Base-by-base conservation (phyloP, 306 rosid species). In the Potentilla sterilis region DNA sequence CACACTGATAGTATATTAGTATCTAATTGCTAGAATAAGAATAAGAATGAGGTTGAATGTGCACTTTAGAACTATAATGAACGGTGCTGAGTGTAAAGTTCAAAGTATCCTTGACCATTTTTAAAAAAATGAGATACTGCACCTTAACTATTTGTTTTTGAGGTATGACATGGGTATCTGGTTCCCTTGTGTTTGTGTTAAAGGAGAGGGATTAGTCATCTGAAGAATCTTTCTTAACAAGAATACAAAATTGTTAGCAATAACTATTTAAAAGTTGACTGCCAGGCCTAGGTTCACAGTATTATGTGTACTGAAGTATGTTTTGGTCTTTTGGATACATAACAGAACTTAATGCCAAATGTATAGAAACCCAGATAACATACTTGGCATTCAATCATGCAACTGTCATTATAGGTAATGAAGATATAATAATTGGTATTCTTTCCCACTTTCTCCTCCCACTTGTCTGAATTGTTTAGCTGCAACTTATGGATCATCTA, bases 51-150 rank as follows among this genome's bases (percentile, higher is more conserved):
- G 70, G 61, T 55, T 43, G 72, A 24, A 12, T 68, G 1, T 46
- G 72, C 57, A 48, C 79, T 48, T 80, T 69, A 55, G 67, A 69
- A 68, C 40, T 16, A 14, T 16, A 69, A 58, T 75, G 58, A 32
- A 67, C 16, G 57, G 79, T 59, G 49, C 63, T 44, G 18, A 77
- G 46, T 34, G 69, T 57, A 43, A 24, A 10, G 70, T 65, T 35
- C 62, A 55, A 13, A 58, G 48, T 43, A 74, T 58, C 61, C 64
- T 80, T 68, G 75, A n/a, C 38, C 59, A 3, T 9, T 63, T 49
- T n/a, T 19, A 13, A 19, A 18, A 7, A 13, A 18, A 28, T 62
- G 57, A 15, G 44, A 62, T 10, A 13, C 40, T 64, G 74, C 15
- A 14, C 49, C 66, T 34, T 44, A 19, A 8, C 68, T 64, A 54